A percentile compares a stretch with the other conserved stretches of the same genome.
phyloP scores from a whole-genome alignment of 2,329 filamentous ascomycete genomes.

The Paecilomyces dactylethromorphus region DNA sequence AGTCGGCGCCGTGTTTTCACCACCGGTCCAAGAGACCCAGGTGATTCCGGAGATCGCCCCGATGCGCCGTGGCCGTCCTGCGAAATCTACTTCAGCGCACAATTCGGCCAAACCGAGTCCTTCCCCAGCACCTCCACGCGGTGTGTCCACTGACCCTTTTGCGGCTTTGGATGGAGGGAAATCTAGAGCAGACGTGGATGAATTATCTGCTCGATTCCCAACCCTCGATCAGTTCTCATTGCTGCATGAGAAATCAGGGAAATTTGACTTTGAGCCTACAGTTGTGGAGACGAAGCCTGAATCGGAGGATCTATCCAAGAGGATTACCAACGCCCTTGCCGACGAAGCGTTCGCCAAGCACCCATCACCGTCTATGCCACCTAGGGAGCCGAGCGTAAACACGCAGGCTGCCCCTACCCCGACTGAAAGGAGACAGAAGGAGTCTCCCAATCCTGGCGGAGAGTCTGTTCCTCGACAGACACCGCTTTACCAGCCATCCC shows the following conservation, averaged over 20 bases:
- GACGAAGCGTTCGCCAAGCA: conserved; percentile 71
- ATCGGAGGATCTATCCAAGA: conserved; percentile 54
- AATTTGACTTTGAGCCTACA: conserved; percentile 71
- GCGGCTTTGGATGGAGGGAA: conserved; percentile 73
- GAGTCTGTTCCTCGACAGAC: conserved; percentile 20
- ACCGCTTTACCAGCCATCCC: conserved; percentile 35
- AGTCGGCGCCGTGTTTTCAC: conserved; percentile 75
- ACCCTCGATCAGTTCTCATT: conserved; percentile 90
- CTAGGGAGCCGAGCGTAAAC: conserved; percentile 17
- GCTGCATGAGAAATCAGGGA: conserved; percentile 73
- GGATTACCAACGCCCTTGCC: conserved; percentile 68
- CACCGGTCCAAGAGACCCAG: conserved; percentile 63
- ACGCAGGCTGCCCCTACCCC: conserved; percentile 19
- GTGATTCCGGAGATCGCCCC: conserved; percentile 82
- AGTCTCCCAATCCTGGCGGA: conserved; percentile 16
- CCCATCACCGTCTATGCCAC: conserved; percentile 19
- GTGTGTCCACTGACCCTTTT: conserved; percentile 74
- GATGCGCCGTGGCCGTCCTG: conserved; percentile 81
- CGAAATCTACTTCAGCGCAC: conserved; percentile 42
- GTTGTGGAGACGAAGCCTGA: conserved; percentile 36
- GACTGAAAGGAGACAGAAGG: conserved; percentile 14
- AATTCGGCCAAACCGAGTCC: conserved; percentile 53
- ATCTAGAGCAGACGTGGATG: conserved; percentile 53
- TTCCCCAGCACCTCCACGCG: conserved; percentile 67
- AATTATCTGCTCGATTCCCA: conserved; percentile 79